phyloP scores from a whole-genome alignment of 306 rosid species.

The Arachis hypogaea region DNA sequence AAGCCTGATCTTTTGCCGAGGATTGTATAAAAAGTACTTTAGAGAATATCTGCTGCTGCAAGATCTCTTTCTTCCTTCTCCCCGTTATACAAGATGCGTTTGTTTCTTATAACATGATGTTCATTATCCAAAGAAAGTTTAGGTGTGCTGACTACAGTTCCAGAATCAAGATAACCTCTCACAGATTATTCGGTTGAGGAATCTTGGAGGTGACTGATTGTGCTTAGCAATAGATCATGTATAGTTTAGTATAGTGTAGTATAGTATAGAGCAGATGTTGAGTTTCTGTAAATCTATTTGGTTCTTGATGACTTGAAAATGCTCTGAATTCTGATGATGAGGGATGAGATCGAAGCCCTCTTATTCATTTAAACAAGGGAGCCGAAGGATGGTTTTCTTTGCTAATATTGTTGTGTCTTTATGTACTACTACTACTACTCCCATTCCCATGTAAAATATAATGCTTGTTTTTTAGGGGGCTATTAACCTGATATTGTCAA shows the following conservation, averaged over 20 bases:
- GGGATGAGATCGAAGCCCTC: not conserved
- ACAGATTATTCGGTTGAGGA: not conserved
- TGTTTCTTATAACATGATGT: not conserved
- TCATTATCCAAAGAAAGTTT: constrained; percentile 17
- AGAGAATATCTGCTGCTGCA: constrained; percentile 26
- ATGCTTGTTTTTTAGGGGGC: not conserved
- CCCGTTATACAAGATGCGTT: not conserved
- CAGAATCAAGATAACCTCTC: not conserved
- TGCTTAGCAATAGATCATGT: not conserved
- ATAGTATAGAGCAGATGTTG: not conserved
- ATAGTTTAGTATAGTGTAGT: too few species aligned
- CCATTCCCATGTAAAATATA: constrained; percentile 13
- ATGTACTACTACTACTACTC: not conserved
- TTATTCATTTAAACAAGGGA: constrained; percentile 24
- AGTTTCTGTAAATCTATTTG: constrained; percentile 20
- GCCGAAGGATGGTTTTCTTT: constrained; percentile 6
- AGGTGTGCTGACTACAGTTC: constrained; percentile 19
- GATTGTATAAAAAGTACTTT: constrained; percentile 35
- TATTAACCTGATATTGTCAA: not conserved
- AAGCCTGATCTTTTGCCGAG: constrained; percentile 6
- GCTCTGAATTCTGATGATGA: constrained; percentile 13
- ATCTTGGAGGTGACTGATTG: not conserved
- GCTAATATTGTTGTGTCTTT: not conserved
- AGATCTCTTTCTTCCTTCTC: constrained; percentile 12
- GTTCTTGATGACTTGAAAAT: not conserved